Conservation (phyloP, 306 rosid genomes). For the Sicyos baderoa region DNA sequence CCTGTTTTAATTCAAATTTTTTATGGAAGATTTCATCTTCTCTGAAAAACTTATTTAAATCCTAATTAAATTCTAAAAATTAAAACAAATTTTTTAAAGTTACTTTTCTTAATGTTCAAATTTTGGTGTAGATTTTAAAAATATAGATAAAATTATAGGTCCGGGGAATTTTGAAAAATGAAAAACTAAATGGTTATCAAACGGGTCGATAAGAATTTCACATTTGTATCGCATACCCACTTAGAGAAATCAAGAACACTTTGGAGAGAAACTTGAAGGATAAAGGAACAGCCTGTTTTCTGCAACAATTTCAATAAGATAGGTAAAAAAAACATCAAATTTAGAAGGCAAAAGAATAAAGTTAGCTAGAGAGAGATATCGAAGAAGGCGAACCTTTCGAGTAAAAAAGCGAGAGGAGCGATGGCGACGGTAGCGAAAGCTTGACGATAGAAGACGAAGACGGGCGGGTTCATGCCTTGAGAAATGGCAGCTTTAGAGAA, state of each 20-base stretch:
- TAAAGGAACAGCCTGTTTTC: constrained; percentile 48
- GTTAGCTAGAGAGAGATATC: not conserved
- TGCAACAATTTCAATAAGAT: constrained; percentile 26
- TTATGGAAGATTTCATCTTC: no score
- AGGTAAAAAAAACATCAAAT: not conserved
- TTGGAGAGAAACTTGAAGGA: constrained; percentile 54
- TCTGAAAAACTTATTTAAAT: no score
- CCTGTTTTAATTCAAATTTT: no score
- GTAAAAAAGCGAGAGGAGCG: constrained; percentile 67
- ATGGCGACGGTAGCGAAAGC: constrained; percentile 63
- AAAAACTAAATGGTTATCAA: no score
- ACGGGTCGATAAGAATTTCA: not conserved
- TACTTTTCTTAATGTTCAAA: no score
- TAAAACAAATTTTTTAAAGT: no score
- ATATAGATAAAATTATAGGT: no score
- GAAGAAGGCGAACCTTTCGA: constrained; percentile 49
- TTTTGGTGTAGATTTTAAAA: no score
- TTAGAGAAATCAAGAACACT: constrained; percentile 60
- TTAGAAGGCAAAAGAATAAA: no score
- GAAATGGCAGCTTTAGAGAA: constrained; percentile 81
- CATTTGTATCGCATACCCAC: constrained; percentile 46
- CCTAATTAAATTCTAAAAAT: no score
- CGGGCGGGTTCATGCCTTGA: constrained; percentile 77
- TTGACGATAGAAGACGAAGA: constrained; percentile 89
- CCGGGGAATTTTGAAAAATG: no score